Evolutionary conservation across 2,329 filamentous ascomycete genomes (phyloP).

Genomic region (Biscogniauxia mediterranea): DNA sequence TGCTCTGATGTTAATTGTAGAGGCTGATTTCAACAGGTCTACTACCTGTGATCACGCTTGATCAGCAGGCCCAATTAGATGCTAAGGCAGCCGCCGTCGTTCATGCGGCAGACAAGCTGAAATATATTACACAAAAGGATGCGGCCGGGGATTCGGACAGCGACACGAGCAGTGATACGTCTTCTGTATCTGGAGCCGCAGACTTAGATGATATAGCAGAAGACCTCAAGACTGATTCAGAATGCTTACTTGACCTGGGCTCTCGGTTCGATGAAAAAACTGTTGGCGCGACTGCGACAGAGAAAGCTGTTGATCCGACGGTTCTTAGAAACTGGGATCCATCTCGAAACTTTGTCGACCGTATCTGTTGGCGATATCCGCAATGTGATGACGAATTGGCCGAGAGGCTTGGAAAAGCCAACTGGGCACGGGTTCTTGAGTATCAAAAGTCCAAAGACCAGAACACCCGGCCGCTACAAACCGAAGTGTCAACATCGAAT

Average conservation of each 20-base stretch:
- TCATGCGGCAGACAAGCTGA: constrained; percentile 9
- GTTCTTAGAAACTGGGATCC: too few relatives aligned
- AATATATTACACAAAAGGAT: constrained; percentile 9
- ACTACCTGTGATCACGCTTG: not conserved
- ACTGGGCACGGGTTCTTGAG: too few relatives aligned
- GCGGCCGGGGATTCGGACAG: constrained; percentile 1
- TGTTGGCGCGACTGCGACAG: constrained; percentile 5
- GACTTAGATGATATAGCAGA: constrained; percentile 18
- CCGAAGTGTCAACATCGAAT: too few relatives aligned
- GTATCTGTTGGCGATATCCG: too few relatives aligned
- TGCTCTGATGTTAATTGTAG: not conserved
- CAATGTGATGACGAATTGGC: too few relatives aligned
- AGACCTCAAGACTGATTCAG: constrained; percentile 17
- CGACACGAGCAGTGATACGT: constrained; percentile 4
- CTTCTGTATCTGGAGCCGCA: not conserved
- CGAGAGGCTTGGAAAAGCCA: too few relatives aligned
- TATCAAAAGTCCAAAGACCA: too few relatives aligned
- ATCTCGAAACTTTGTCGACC: too few relatives aligned
- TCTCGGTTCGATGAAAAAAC: constrained; percentile 14
- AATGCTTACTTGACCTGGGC: constrained; percentile 18
- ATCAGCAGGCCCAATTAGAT: not conserved
- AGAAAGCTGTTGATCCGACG: not conserved
- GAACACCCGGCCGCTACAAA: too few relatives aligned
- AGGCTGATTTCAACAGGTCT: constrained; percentile 2
- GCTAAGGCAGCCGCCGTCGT: constrained; percentile 1